Evolutionary conservation across 2,329 filamentous ascomycete species (phyloP).

Genomic region (Daldinia sp.): DNA sequence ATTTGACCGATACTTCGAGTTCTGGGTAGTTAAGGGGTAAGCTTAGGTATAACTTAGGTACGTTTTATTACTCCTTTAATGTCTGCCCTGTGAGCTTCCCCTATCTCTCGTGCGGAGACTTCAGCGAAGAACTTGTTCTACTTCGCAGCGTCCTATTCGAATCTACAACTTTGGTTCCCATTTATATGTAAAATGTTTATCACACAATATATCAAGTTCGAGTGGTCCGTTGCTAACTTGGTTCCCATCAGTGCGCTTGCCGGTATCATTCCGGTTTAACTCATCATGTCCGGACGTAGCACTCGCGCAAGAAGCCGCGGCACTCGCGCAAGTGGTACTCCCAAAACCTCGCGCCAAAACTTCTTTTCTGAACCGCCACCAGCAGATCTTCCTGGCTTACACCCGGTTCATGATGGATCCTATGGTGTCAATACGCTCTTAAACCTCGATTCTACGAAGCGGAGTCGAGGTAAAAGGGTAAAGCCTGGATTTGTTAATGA

Average conservation of each 20-base stretch:
- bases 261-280: not conserved
- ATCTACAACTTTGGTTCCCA: not conserved
- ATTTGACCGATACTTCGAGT: slow-evolving; percentile 13
- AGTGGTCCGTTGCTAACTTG: slow-evolving; percentile 1
- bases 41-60: slow-evolving; percentile 30
- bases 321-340: not conserved
- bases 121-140: not conserved
- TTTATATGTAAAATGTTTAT: not conserved
- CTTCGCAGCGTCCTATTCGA: not conserved
- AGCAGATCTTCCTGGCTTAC: slow-evolving; percentile 46
- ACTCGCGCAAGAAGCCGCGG: slow-evolving; percentile 27
- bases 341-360: slow-evolving; percentile 1
- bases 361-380: slow-evolving; percentile 29
- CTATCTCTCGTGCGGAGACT: not conserved
- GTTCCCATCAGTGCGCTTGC: not conserved
- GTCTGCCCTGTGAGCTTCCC: not conserved
- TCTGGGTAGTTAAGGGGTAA: slow-evolving; percentile 24
- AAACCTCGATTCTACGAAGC: slow-evolving; percentile 36
- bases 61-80: not conserved
- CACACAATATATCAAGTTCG: not conserved
- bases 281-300: slow-evolving; percentile 31
- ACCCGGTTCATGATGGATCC: slow-evolving; percentile 49
- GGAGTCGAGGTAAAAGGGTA: slow-evolving; percentile 38
- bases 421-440: slow-evolving; percentile 51
- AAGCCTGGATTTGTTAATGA: slow-evolving; percentile 38